Percentiles rank a stretch among this genome's conserved stretches.
Evolutionary conservation across 306 rosid genomes (phyloP).

Genomic region (Medicago lupulina): DNA sequence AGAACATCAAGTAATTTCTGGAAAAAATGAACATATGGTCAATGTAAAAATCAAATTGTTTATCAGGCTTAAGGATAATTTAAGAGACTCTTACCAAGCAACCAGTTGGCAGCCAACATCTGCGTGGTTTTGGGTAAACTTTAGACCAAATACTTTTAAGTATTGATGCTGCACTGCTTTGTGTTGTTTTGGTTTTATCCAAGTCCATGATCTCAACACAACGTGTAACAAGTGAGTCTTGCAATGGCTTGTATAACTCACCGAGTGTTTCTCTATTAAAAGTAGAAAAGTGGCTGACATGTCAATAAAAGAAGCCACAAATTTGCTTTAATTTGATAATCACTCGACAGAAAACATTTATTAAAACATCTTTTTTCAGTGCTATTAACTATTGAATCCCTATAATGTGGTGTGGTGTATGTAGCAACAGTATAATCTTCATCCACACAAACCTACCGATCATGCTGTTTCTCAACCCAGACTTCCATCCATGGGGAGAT

Average conservation of each 20-base stretch:
- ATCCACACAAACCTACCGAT: slow-evolving; percentile 54
- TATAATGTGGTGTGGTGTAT: slow-evolving; percentile 1
- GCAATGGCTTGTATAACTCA: slow-evolving; percentile 82
- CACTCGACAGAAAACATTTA: slow-evolving; percentile 21
- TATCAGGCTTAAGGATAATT: slow-evolving; percentile 20
- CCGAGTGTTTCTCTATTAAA: slow-evolving; percentile 53
- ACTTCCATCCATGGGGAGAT: slow-evolving; percentile 92
- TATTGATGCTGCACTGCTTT: slow-evolving; percentile 48
- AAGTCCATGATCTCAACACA: slow-evolving; percentile 72
- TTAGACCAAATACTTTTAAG: slow-evolving; percentile 84
- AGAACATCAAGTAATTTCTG: slow-evolving; percentile 90
- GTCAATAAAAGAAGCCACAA: slow-evolving; percentile 20
- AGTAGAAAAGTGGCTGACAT: slow-evolving; percentile 22
- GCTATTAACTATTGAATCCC: slow-evolving; percentile 12
- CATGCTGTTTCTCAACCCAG: slow-evolving; percentile 78
- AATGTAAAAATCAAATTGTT: slow-evolving; percentile 35
- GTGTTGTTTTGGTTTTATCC: slow-evolving; percentile 51
- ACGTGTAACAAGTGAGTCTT: slow-evolving; percentile 73
- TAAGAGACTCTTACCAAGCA: slow-evolving; percentile 74
- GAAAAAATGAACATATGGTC: slow-evolving; percentile 33
- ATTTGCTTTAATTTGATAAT: slow-evolving; percentile 27
- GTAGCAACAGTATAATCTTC: slow-evolving; percentile 31
- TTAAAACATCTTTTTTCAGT: background rate
- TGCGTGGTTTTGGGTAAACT: slow-evolving; percentile 78
- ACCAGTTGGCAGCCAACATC: slow-evolving; percentile 97